Evolutionary conservation across 495 filamentous ascomycete species (phyloP).

Genomic region (Penicillium soppii): DNA sequence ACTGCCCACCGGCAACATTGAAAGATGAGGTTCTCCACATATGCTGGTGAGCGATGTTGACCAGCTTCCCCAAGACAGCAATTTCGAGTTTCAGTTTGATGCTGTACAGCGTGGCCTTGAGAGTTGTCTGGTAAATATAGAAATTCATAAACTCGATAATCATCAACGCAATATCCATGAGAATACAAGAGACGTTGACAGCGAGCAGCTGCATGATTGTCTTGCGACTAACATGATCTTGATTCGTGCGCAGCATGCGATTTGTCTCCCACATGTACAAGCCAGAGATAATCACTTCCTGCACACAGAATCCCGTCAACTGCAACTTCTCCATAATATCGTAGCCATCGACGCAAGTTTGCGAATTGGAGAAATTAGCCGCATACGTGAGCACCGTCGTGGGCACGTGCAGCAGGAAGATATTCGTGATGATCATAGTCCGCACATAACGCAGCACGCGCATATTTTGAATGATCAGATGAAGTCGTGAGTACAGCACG

Average conservation of each 20-base stretch:
- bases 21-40: conserved; percentile 19
- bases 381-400: conserved; percentile 31
- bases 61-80: conserved; percentile 28
- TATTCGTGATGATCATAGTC: conserved; percentile 35
- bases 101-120: conserved; percentile 31
- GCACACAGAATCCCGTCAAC: conserved; percentile 29
- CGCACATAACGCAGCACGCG: conserved; percentile 27
- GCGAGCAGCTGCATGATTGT: conserved; percentile 29
- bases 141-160: conserved; percentile 31
- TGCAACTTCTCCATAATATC: conserved; percentile 32
- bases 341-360: conserved; percentile 19
- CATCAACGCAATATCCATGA: conserved; percentile 34
- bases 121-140: conserved; percentile 31
- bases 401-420: conserved; percentile 37
- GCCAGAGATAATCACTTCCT: conserved; percentile 30
- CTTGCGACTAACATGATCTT: conserved; percentile 25
- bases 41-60: conserved; percentile 30
- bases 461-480: conserved; percentile 30
- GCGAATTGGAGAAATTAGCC: conserved; percentile 22
- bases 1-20: conserved; percentile 11
- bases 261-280: conserved; percentile 33
- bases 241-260: conserved; percentile 25
- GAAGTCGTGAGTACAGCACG: conserved; percentile 42
- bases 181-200: conserved; percentile 29
- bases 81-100: conserved; percentile 32